Percentiles rank a stretch among this genome's conserved stretches.
Conservation (phyloP, 306 rosid species). For the Gastrolobium bilobum region DNA sequence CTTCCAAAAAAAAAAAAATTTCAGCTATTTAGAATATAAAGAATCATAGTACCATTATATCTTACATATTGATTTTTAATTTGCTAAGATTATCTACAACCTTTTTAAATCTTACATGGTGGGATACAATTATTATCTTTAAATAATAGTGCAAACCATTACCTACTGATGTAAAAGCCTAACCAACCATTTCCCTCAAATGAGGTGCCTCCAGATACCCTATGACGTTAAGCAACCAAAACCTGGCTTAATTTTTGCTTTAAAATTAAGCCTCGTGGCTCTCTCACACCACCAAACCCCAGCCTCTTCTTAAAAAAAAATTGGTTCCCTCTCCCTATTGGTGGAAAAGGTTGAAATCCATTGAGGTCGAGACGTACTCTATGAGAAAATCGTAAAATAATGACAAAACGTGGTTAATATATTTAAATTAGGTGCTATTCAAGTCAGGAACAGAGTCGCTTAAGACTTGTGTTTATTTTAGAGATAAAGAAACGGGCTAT, state of each 20-base stretch:
- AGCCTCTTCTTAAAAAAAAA: slow-evolving; percentile 35
- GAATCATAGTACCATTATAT: slow-evolving; percentile 36
- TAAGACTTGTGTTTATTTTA: slow-evolving; percentile 46
- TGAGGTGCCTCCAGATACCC: slow-evolving; percentile 44
- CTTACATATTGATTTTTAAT: slow-evolving; percentile 7
- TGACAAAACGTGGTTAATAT: slow-evolving; percentile 39
- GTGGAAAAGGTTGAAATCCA: slow-evolving; percentile 59
- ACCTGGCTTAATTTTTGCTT: slow-evolving; percentile 54
- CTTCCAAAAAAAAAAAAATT: not conserved
- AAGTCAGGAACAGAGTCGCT: slow-evolving; percentile 44
- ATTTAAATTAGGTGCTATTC: slow-evolving; percentile 45
- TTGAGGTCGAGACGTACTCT: slow-evolving; percentile 41
- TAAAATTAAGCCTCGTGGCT: slow-evolving; percentile 64
- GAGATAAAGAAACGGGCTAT: slow-evolving; percentile 8
- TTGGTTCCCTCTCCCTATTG: slow-evolving; percentile 47
- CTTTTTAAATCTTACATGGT: slow-evolving; percentile 33
- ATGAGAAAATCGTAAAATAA: slow-evolving; percentile 35
- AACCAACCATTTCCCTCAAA: slow-evolving; percentile 61
- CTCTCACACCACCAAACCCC: slow-evolving; percentile 68
- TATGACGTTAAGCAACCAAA: slow-evolving; percentile 57
- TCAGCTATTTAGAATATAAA: slow-evolving; percentile 1
- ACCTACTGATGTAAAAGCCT: slow-evolving; percentile 71
- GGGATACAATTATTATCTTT: slow-evolving; percentile 27
- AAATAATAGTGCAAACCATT: slow-evolving; percentile 44
- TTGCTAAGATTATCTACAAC: slow-evolving; percentile 18